A percentile compares a stretch with the other conserved stretches of the same genome.
These are phyloP conservation scores for Colletotrichum aenigma DNA, from an alignment of 2,329 filamentous ascomycete species.

Conservation along the genomic window DNA sequence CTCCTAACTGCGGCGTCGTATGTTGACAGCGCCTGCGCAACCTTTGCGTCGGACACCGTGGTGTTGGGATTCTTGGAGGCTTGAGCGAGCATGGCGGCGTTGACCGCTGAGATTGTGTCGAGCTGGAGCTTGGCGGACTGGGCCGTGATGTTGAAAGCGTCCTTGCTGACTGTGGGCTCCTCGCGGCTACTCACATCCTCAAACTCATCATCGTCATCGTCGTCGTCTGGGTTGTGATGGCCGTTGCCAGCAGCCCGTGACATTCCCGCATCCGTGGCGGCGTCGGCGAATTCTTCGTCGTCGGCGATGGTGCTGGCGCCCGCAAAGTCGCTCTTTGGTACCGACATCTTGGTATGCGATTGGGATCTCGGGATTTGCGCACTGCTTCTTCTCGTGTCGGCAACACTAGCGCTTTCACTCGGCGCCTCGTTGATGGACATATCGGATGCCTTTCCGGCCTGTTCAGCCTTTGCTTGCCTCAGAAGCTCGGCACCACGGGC, in stretches of 20 bases:
- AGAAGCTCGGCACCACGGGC: conserved; percentile 77
- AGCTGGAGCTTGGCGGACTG: conserved; percentile 89
- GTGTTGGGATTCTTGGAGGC: conserved; percentile 71
- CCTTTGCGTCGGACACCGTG: conserved; percentile 75
- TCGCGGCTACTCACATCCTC: conserved; percentile 80
- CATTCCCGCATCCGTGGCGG: conserved; percentile 47
- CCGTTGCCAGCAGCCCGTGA: conserved; percentile 40
- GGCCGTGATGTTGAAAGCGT: conserved; percentile 95
- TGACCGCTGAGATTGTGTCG: conserved; percentile 86
- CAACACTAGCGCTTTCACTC: conserved; percentile 58
- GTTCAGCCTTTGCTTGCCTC: conserved; percentile 80
- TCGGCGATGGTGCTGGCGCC: conserved; percentile 49
- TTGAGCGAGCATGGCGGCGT: conserved; percentile 78
- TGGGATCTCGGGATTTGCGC: conserved; percentile 48
- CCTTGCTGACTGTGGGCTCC: conserved; percentile 76
- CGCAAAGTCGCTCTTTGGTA: conserved; percentile 36
- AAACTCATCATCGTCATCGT: conserved; percentile 78
- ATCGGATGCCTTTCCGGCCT: conserved; percentile 54
- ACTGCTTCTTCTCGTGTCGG: conserved; percentile 48
- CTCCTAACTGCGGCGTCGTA: conserved; percentile 92
- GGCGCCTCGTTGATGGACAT: conserved; percentile 49
- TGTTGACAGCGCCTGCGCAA: conserved; percentile 78
- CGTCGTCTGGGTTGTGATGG: conserved; percentile 66
- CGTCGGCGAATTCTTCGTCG: conserved; percentile 58
- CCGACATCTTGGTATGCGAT: conserved; percentile 35